Base-by-base conservation (phyloP, 2,329 filamentous ascomycete genomes). In the Diaporthe citri region DNA sequence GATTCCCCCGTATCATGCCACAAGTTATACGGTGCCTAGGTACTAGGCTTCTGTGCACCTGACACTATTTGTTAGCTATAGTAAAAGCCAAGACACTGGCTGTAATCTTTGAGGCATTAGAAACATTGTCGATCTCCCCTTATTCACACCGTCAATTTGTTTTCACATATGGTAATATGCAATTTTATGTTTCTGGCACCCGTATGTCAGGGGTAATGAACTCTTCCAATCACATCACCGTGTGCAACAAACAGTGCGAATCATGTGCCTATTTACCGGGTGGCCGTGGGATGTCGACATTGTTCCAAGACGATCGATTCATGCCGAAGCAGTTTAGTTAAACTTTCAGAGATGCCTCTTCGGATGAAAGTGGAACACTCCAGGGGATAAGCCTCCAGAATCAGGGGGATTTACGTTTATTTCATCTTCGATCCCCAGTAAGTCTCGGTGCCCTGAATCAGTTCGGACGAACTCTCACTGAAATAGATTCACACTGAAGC, bases 361-460 rank as follows among this genome's bases (percentile, higher is more conserved):
- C n/a, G 31, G 43, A 39, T 51, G 31, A 22, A 67, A 36, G 43
- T 67, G 31, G 64, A n/a, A 67, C 22, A 25, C 46, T n/a, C 15
- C 64, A 52, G 52, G 31, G 64, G 25, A 52, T 22, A 67, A 52
- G 46, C 64, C 46, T 67, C n/a, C 64, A n/a, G 20, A 67, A 20
- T 52, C 46, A 67, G 64, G 64, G 64, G 64, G 1, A 20, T 67
- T 67, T 28, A 31, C 22, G 31, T 67, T 52, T 39, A 39, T 39
- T 52, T 17, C 25, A 25, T 52, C 20, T 51, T 20, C 13, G 13
- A 52, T 51, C 31, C 28, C 43, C 46, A n/a, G 28, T 34, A 28
- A 15, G 22, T 52, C 64, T 22, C 7, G 64, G 64, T 8, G 7
- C 2, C 22, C 46, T 67, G 64, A 67, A 52, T 67, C 64, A 67